phyloP scores from a whole-genome alignment of 163 green algal species.

The Scenedesmus sp. region DNA sequence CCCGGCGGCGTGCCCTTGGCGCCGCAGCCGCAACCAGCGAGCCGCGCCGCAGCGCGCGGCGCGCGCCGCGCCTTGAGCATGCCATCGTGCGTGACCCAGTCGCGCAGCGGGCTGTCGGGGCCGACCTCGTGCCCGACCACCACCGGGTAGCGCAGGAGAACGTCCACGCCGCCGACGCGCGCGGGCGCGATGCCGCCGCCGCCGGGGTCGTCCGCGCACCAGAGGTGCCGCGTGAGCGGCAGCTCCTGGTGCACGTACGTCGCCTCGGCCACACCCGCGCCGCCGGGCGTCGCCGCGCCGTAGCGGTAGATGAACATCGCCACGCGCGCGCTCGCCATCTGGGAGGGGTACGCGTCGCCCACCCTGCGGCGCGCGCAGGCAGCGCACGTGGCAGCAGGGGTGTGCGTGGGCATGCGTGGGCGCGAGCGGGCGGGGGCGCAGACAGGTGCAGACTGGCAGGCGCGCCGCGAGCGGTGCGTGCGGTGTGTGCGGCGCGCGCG shows the following conservation, averaged over 20 bases:
- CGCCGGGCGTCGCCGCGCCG: constrained; percentile 28
- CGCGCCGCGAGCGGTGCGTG: too few relatives aligned
- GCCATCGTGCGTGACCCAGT: constrained; percentile 58
- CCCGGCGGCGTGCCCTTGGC: too few relatives aligned
- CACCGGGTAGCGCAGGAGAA: constrained; percentile 76
- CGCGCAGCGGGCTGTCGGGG: constrained; percentile 66
- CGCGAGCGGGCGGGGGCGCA: too few relatives aligned
- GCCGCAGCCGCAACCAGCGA: too few relatives aligned
- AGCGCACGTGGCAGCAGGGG: too few relatives aligned
- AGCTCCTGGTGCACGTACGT: constrained; percentile 53
- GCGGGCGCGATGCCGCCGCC: background rate
- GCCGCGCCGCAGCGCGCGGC: background rate
- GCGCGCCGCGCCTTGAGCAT: constrained; percentile 25
- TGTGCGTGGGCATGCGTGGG: too few relatives aligned
- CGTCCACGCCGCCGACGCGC: constrained; percentile 46
- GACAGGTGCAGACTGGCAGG: too few relatives aligned
- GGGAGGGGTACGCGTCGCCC: constrained; percentile 81
- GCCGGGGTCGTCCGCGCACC: background rate
- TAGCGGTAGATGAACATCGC: constrained; percentile 84
- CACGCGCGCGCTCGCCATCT: constrained; percentile 75
- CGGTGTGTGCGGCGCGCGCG: too few relatives aligned
- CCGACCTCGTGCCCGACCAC: constrained; percentile 75
- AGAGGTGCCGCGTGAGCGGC: constrained; percentile 33
- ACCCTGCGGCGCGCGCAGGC: too few relatives aligned
- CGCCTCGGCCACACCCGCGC: too few relatives aligned